Evolutionary conservation across 2,329 filamentous ascomycete species (phyloP).

Genomic region (Akanthomyces dipterigenus): DNA sequence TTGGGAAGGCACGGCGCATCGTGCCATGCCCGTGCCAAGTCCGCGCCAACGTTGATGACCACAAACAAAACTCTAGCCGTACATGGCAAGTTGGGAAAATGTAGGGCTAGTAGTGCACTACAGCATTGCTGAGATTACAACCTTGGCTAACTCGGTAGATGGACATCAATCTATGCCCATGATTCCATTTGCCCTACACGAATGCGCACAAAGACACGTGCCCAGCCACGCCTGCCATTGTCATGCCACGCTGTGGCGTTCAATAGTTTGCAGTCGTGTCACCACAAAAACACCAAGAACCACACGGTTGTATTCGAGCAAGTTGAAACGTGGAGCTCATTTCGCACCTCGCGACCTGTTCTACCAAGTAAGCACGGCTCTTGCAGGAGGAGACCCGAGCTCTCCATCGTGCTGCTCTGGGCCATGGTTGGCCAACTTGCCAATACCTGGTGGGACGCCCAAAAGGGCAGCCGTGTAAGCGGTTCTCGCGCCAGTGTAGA

Average conservation of each 20-base stretch:
- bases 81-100: neutral
- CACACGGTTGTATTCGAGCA: neutral
- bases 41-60: neutral
- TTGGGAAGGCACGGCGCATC: neutral
- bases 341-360: neutral
- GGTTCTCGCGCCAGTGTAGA: neutral
- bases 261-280: neutral
- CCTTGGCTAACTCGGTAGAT: neutral
- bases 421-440: neutral
- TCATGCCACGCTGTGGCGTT: conserved; percentile 1
- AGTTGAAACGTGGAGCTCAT: neutral
- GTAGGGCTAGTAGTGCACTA: neutral
- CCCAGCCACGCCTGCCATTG: neutral
- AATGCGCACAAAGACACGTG: neutral
- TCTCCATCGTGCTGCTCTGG: neutral
- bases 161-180: neutral
- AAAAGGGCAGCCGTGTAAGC: neutral
- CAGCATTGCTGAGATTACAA: neutral
- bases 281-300: neutral
- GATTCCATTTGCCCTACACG: too few species aligned
- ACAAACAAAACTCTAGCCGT: neutral
- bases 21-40: neutral
- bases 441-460: neutral
- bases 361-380: neutral
- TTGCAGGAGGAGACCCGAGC: neutral